Evolutionary conservation across 257 asterid species (phyloP).

Genomic region (Nicotiana sylvestris): DNA sequence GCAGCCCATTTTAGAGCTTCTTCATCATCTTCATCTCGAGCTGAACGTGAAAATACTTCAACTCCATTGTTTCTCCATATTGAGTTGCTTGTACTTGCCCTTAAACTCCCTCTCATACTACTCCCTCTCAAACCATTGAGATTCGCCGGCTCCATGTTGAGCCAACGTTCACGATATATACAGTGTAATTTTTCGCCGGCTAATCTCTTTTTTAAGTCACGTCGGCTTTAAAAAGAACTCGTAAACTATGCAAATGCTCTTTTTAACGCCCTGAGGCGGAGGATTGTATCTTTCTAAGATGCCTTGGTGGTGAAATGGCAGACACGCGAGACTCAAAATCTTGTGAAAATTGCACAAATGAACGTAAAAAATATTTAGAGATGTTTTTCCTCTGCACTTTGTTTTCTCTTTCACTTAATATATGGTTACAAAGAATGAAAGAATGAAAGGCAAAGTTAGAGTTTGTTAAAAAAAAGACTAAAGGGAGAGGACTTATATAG

Average conservation of each 20-base stretch:
- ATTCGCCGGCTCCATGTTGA: constrained; percentile 1
- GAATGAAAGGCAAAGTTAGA: neutral
- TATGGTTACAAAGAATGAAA: neutral
- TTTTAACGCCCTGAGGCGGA: neutral
- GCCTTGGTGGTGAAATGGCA: too few species aligned
- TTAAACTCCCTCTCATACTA: constrained; percentile 10
- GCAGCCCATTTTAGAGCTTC: constrained; percentile 11
- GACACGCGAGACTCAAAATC: too few species aligned
- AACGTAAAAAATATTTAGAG: neutral
- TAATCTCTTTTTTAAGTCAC: neutral
- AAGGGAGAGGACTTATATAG: neutral
- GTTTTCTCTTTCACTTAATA: too few species aligned
- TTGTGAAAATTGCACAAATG: neutral
- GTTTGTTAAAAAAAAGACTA: neutral
- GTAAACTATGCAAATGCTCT: neutral
- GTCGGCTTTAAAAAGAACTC: neutral
- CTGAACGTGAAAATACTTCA: neutral
- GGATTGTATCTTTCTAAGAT: neutral
- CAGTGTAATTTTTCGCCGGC: neutral
- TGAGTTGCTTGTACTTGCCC: constrained; percentile 2
- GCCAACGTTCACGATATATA: neutral
- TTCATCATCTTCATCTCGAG: constrained; percentile 6
- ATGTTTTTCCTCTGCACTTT: neutral
- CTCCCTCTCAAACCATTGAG: neutral
- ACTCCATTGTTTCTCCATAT: constrained; percentile 9